Conservation (phyloP, 257 asterid genomes). For the Jaltomata sinuosa region DNA sequence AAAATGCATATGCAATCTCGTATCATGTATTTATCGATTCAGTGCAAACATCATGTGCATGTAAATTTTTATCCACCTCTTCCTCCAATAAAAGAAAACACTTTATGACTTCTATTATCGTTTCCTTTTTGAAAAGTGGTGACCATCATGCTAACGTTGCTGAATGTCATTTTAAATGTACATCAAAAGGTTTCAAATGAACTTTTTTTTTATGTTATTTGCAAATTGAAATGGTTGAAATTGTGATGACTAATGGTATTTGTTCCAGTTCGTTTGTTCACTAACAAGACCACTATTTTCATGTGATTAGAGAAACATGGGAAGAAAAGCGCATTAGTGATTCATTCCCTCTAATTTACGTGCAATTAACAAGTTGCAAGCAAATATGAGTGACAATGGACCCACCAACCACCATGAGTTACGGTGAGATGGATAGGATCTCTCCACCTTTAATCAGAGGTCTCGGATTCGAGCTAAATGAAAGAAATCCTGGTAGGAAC, state of each 20-base stretch:
- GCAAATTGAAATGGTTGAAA: not conserved
- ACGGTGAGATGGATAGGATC: no score
- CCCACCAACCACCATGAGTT: not conserved
- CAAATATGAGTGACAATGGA: not conserved
- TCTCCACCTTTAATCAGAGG: not conserved
- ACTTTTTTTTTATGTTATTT: not conserved
- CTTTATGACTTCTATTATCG: not conserved
- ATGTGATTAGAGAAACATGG: not conserved
- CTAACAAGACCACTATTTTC: not conserved
- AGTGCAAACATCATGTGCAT: no score
- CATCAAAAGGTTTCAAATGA: not conserved
- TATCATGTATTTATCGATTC: not conserved
- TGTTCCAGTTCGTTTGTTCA: not conserved
- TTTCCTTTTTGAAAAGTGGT: not conserved
- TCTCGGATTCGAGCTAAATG: not conserved
- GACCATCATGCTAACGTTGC: not conserved
- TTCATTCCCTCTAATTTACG: not conserved
- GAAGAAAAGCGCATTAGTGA: not conserved
- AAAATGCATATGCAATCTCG: no score
- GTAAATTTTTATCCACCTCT: no score
- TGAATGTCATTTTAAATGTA: not conserved
- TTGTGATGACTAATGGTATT: not conserved
- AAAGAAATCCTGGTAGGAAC: not conserved
- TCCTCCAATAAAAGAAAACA: not conserved
- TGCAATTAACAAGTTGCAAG: not conserved